A percentile compares a stretch with the other conserved stretches of the same genome.
phyloP scores from a whole-genome alignment of 2,329 filamentous ascomycete genomes.

The Cytospora chrysosperma region DNA sequence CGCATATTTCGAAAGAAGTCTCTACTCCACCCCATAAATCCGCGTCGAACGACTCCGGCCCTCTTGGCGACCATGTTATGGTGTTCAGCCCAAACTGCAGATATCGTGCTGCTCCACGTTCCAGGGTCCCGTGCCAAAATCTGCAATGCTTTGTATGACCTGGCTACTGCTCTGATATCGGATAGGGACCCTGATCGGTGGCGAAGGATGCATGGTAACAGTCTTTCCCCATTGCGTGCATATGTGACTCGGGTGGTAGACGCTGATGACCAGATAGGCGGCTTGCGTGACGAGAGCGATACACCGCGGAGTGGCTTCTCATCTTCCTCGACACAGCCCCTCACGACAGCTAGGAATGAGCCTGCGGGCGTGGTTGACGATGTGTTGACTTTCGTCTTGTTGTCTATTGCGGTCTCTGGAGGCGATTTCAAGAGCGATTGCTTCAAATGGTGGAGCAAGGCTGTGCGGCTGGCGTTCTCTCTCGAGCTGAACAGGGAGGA shows the following conservation, averaged over 20 bases:
- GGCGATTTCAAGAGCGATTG: slow-evolving; percentile 50
- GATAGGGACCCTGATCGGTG: slow-evolving; percentile 39
- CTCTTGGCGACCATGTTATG: slow-evolving; percentile 48
- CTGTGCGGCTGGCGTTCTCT: slow-evolving; percentile 38
- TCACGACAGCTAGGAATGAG: slow-evolving; percentile 36
- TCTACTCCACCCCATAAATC: slow-evolving; percentile 40
- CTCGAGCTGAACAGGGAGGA: slow-evolving; percentile 41
- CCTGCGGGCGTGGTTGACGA: slow-evolving; percentile 40
- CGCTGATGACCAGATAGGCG: slow-evolving; percentile 28
- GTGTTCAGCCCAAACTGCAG: slow-evolving; percentile 47
- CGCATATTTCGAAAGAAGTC: slow-evolving; percentile 46
- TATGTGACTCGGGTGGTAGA: neutral
- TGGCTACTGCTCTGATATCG: slow-evolving; percentile 36
- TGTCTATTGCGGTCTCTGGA: slow-evolving; percentile 46
- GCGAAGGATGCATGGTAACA: slow-evolving; percentile 37
- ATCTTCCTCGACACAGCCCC: slow-evolving; percentile 29
- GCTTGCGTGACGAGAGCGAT: slow-evolving; percentile 36
- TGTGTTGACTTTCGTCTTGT: slow-evolving; percentile 45
- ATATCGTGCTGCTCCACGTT: slow-evolving; percentile 42
- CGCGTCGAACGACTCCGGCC: slow-evolving; percentile 43
- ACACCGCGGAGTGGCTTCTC: slow-evolving; percentile 29
- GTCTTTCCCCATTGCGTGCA: neutral
- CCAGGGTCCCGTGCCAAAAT: slow-evolving; percentile 42
- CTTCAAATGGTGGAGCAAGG: slow-evolving; percentile 48
- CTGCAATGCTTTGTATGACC: slow-evolving; percentile 38